Conservation (phyloP, 108 stramenopile species). For the Cyclotella distinguenda region DNA sequence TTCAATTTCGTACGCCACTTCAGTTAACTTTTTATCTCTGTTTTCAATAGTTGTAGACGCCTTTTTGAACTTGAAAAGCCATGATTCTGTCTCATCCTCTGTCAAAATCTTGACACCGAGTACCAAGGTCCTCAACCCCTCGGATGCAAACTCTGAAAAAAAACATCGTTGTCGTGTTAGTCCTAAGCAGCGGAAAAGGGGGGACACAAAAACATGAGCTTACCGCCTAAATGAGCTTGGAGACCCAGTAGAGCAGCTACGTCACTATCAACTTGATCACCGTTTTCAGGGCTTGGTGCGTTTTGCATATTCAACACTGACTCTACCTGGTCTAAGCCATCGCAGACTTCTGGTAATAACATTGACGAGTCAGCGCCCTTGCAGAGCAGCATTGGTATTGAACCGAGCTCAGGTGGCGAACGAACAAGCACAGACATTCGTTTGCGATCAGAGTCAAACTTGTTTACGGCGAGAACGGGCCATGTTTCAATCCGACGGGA, state of each 20-base stretch:
- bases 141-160: slow-evolving; percentile 75
- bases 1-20: slow-evolving; percentile 83
- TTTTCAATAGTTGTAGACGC: slow-evolving; percentile 83
- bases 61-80: slow-evolving; percentile 71
- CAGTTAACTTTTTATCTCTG: slow-evolving; percentile 68
- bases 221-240: slow-evolving; percentile 79
- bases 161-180: not conserved
- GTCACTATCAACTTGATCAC: slow-evolving; percentile 51
- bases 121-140: slow-evolving; percentile 95
- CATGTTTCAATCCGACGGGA: slow-evolving; percentile 62
- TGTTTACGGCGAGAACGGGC: slow-evolving; percentile 89
- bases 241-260: slow-evolving; percentile 59
- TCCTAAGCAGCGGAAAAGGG: not conserved
- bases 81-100: slow-evolving; percentile 72
- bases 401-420: slow-evolving; percentile 73
- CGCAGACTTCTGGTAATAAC: slow-evolving; percentile 64
- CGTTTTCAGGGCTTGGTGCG: not conserved
- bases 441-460: slow-evolving; percentile 94
- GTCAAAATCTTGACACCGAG: slow-evolving; percentile 82
- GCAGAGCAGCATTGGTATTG: slow-evolving; percentile 74
- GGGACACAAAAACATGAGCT: not conserved
- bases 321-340: slow-evolving; percentile 29
- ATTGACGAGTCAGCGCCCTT: slow-evolving; percentile 95
- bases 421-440: slow-evolving; percentile 93
- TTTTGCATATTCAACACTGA: slow-evolving; percentile 7